A percentile compares a stretch with the other conserved stretches of the same genome.
phyloP scores from a whole-genome alignment of 345 rosid genomes.

The Populus davidiana region DNA sequence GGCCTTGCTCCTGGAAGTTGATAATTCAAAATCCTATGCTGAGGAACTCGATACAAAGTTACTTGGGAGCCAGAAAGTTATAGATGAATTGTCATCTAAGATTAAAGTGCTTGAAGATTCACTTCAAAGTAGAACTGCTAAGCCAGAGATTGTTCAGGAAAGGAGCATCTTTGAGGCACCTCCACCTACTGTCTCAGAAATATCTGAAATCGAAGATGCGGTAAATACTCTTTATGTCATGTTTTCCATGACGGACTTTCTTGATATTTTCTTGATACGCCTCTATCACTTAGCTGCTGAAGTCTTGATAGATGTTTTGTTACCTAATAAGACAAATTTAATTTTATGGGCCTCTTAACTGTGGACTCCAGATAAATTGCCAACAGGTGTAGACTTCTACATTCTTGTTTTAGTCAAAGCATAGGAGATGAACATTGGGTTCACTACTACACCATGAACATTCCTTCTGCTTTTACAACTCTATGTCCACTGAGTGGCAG shows the following conservation, averaged over 20 bases:
- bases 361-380: too few species aligned
- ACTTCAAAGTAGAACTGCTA: conserved; percentile 38
- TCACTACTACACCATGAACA: background rate
- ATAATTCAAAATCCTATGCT: conserved; percentile 53
- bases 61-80: conserved; percentile 57
- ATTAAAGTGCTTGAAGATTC: conserved; percentile 64
- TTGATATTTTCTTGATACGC: background rate
- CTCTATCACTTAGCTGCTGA: background rate
- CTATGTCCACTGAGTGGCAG: too few species aligned
- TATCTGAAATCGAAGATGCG: conserved; percentile 80
- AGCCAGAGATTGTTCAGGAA: conserved; percentile 62
- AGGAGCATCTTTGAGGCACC: conserved; percentile 70
- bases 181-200: conserved; percentile 66
- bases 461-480: too few species aligned
- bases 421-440: background rate
- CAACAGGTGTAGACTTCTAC: background rate
- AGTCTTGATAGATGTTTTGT: background rate
- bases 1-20: conserved; percentile 50
- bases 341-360: too few species aligned
- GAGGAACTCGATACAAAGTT: conserved; percentile 65
- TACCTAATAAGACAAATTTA: too few species aligned
- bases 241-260: background rate
- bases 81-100: conserved; percentile 58
- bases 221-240: conserved; percentile 32
- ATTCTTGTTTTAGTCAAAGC: background rate